Conservation (phyloP, 2,329 filamentous ascomycete genomes). For the Paramyrothecium sp. region DNA sequence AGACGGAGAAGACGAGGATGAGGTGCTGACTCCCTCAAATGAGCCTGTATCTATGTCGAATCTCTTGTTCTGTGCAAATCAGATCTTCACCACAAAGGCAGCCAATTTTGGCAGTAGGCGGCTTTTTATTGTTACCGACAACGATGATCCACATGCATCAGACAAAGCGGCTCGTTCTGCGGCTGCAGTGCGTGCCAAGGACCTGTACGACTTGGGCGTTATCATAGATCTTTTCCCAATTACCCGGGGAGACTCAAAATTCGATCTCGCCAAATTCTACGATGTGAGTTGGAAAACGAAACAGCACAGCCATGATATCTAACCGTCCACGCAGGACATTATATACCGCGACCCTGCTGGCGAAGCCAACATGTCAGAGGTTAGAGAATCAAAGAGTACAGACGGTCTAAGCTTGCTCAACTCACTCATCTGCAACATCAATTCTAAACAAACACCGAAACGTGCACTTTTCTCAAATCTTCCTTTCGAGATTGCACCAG, state of each 20-base stretch:
- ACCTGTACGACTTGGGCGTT: conserved; percentile 91
- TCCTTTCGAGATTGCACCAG: conserved; percentile 83
- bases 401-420: conserved; percentile 78
- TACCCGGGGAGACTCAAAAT: conserved; percentile 65
- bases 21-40: conserved; percentile 67
- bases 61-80: conserved; percentile 90
- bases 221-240: conserved; percentile 93
- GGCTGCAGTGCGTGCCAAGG: conserved; percentile 85
- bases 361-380: conserved; percentile 54
- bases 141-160: conserved; percentile 77
- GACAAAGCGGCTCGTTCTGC: conserved; percentile 73
- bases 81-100: conserved; percentile 92
- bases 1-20: conserved; percentile 68
- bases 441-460: conserved; percentile 84
- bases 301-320: not conserved
- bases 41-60: conserved; percentile 80
- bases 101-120: conserved; percentile 90
- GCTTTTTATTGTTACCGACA: conserved; percentile 94
- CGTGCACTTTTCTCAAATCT: conserved; percentile 83
- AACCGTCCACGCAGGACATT: conserved; percentile 63
- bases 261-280: conserved; percentile 86
- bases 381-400: conserved; percentile 64
- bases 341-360: conserved; percentile 78
- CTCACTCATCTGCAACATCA: conserved; percentile 82
- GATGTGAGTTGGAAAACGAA: conserved; percentile 56